Percentiles rank a stretch among this genome's conserved stretches.
Conservation (phyloP, 2,329 filamentous ascomycete genomes). For the Alternaria infectoria region DNA sequence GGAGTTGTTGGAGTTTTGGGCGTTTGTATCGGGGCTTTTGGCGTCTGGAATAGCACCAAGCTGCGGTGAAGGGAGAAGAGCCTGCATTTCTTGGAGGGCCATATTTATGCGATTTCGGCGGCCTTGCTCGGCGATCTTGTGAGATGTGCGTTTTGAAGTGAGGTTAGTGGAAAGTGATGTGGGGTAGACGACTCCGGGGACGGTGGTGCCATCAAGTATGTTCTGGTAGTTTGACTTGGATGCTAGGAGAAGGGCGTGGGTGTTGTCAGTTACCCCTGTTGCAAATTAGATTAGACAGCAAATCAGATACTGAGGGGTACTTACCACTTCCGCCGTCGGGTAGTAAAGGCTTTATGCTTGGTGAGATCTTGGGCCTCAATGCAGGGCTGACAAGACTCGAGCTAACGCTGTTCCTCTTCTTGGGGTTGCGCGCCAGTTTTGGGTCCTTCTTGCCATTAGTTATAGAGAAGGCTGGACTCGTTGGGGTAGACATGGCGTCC, state of each 20-base stretch:
- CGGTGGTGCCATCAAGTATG: conserved; percentile 88
- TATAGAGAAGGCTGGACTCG: conserved; percentile 43
- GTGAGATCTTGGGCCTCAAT: conserved; percentile 85
- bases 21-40: conserved; percentile 47
- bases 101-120: conserved; percentile 94
- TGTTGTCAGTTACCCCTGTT: conserved; percentile 60
- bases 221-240: conserved; percentile 99
- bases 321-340: conserved; percentile 66
- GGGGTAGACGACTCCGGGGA: conserved; percentile 89
- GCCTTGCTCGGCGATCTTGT: conserved; percentile 97
- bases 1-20: conserved; percentile 60
- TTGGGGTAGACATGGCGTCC: conserved; percentile 61
- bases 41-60: conserved; percentile 35
- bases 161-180: conserved; percentile 90
- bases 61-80: conserved; percentile 71
- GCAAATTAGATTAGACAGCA: conserved; percentile 16
- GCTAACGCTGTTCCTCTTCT: conserved; percentile 63
- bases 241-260: conserved; percentile 77
- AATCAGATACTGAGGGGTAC: conserved; percentile 27
- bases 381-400: conserved; percentile 81
- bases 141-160: conserved; percentile 94
- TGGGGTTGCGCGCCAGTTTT: conserved; percentile 37
- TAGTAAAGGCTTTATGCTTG: conserved; percentile 89
- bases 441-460: conserved; percentile 39
- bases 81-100: conserved; percentile 88